phyloP scores from a whole-genome alignment of 306 rosid species.

The Cucurbita pepo region DNA sequence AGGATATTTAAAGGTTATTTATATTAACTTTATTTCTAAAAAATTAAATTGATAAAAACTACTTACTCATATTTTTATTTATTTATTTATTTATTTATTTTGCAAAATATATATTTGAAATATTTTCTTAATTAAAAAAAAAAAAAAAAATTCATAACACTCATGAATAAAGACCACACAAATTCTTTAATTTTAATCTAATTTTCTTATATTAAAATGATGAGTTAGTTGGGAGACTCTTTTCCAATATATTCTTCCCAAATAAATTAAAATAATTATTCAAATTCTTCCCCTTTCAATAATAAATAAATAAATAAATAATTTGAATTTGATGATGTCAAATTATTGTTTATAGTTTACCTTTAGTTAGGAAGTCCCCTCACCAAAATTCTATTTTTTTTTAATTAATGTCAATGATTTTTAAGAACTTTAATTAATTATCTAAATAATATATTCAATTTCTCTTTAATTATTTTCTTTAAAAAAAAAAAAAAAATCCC shows the following conservation, averaged over 20 bases:
- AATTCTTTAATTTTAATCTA: background rate
- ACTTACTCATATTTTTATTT: too few species aligned
- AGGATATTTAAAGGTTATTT: too few species aligned
- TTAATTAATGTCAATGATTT: background rate
- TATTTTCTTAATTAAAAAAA: too few species aligned
- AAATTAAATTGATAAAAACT: too few species aligned
- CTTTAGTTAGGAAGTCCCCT: background rate
- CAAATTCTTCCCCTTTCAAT: background rate
- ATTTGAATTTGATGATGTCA: conserved; percentile 3
- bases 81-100: too few species aligned
- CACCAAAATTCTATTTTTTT: background rate
- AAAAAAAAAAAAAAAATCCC: background rate
- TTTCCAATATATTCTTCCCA: background rate
- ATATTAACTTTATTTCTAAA: too few species aligned
- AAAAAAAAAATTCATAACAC: background rate
- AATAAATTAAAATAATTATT: background rate
- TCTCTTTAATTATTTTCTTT: background rate
- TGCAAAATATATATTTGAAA: too few species aligned
- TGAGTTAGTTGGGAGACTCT: background rate
- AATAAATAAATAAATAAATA: background rate
- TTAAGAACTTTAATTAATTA: background rate
- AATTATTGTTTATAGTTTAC: background rate
- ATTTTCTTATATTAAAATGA: background rate
- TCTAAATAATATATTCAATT: background rate
- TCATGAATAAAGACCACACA: too few species aligned